phyloP scores from a whole-genome alignment of 75 land plant genomes.

The Azolla pinnata region DNA sequence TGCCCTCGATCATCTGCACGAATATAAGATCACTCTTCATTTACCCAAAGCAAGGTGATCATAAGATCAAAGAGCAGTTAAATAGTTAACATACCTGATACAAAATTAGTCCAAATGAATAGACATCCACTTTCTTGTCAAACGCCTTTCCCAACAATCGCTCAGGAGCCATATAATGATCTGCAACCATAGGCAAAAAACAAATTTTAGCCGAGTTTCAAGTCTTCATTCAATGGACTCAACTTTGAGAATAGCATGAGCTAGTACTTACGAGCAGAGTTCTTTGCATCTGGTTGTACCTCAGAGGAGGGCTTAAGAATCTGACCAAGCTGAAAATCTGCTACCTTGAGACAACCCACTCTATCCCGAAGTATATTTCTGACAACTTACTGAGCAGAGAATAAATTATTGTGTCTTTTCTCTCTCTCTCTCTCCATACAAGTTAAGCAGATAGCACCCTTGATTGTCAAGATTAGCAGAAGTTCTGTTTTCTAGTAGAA shows the following conservation, averaged over 20 bases:
- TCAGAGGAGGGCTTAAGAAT: constrained; percentile 43
- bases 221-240: too few relatives aligned
- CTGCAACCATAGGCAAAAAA: too few relatives aligned
- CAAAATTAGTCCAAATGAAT: constrained; percentile 74
- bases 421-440: not conserved
- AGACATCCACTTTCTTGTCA: constrained; percentile 74
- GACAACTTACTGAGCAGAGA: constrained; percentile 62
- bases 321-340: constrained; percentile 74
- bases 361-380: constrained; percentile 92
- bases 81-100: constrained; percentile 78
- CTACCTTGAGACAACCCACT: constrained; percentile 79
- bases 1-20: constrained; percentile 81
- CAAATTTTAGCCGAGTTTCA: too few relatives aligned
- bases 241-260: not conserved
- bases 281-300: not conserved
- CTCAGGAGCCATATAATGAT: constrained; percentile 80
- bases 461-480: too few relatives aligned
- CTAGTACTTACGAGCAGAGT: not conserved
- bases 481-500: too few relatives aligned
- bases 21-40: too few relatives aligned
- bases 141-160: constrained; percentile 44
- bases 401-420: not conserved
- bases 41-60: too few relatives aligned
- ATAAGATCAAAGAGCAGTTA: too few relatives aligned
- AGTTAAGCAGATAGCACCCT: not conserved